These are phyloP conservation scores for Magnolia sinica DNA, from an alignment of 164 flowering plant genomes.

Conservation along the genomic window DNA sequence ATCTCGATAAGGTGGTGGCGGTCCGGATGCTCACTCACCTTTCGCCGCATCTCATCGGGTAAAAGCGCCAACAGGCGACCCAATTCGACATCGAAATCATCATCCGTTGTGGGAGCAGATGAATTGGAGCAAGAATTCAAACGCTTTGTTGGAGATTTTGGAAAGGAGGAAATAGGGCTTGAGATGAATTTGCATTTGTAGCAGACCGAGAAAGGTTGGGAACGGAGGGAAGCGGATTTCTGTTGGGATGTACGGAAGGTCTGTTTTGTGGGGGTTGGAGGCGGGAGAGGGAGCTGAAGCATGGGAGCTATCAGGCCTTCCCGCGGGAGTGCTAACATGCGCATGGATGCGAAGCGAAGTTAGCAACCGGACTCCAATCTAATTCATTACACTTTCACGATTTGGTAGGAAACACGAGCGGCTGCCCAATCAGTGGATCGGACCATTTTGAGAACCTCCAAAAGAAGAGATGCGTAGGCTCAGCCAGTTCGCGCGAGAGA, in stretches of 20 bases:
- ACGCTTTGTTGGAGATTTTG: slow-evolving; percentile 8
- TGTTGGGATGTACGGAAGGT: slow-evolving; percentile 1
- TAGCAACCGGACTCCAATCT: too few species aligned
- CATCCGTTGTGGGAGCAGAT: slow-evolving; percentile 14
- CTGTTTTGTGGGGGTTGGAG: not conserved
- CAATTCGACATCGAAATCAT: slow-evolving; percentile 53
- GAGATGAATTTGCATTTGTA: not conserved
- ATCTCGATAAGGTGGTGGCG: slow-evolving; percentile 64
- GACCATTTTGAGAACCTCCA: too few species aligned
- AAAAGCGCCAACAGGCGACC: slow-evolving; percentile 62
- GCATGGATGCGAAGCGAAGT: not conserved
- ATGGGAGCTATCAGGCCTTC: slow-evolving; percentile 29
- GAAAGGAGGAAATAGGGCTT: not conserved
- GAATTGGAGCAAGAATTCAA: slow-evolving; percentile 9
- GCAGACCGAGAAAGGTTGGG: not conserved
- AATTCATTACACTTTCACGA: too few species aligned
- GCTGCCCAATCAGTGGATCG: too few species aligned
- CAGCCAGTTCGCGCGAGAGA: too few species aligned
- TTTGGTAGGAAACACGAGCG: too few species aligned
- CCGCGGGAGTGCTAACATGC: slow-evolving; percentile 27
- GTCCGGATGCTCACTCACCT: slow-evolving; percentile 58
- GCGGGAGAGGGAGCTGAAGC: slow-evolving; percentile 11
- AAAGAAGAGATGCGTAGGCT: too few species aligned
- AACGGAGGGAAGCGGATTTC: not conserved
- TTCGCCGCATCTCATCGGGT: slow-evolving; percentile 65